Conservation (phyloP, 1,284 basidiomycete genomes). For the Cutaneotrichosporon sp. region DNA sequence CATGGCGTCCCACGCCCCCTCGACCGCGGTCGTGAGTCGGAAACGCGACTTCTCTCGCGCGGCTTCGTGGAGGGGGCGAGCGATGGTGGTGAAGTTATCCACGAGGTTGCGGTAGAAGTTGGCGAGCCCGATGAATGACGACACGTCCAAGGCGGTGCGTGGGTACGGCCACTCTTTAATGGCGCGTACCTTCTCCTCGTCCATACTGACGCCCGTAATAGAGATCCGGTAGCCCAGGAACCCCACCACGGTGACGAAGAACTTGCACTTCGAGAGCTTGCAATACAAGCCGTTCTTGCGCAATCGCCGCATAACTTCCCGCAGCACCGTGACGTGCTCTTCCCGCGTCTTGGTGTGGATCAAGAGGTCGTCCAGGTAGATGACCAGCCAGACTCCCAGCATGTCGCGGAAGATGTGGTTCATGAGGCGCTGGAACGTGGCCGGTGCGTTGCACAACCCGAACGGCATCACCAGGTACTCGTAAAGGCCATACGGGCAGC, state of each 20-base stretch:
- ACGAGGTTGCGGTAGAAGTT: slow-evolving; percentile 56
- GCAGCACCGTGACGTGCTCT: slow-evolving; percentile 48
- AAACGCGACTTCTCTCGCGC: no score
- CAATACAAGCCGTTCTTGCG: slow-evolving; percentile 44
- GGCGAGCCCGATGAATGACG: slow-evolving; percentile 52
- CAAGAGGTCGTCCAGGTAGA: slow-evolving; percentile 54
- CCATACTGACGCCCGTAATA: slow-evolving; percentile 52
- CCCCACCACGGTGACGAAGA: slow-evolving; percentile 29
- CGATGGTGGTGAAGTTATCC: no score
- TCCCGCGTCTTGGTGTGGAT: slow-evolving; percentile 44
- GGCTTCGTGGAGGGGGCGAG: no score
- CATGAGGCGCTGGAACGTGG: slow-evolving; percentile 48
- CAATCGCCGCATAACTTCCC: slow-evolving; percentile 50
- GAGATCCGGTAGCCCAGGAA: slow-evolving; percentile 57
- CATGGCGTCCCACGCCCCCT: no score
- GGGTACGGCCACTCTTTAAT: slow-evolving; percentile 55
- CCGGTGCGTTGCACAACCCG: slow-evolving; percentile 55
- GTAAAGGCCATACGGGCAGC: slow-evolving; percentile 47
- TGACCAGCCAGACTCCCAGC: slow-evolving; percentile 35
- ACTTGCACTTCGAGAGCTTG: slow-evolving; percentile 55
- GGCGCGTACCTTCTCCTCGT: slow-evolving; percentile 53
- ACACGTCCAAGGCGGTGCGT: slow-evolving; percentile 42
- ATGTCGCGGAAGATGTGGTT: slow-evolving; percentile 37
- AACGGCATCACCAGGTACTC: slow-evolving; percentile 55
- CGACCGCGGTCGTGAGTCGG: no score